Evolutionary conservation across 148 eudicot species (phyloP), one percentile per base, ranked within the genome.

Genomic region (Vaccinium darrowii): DNA sequence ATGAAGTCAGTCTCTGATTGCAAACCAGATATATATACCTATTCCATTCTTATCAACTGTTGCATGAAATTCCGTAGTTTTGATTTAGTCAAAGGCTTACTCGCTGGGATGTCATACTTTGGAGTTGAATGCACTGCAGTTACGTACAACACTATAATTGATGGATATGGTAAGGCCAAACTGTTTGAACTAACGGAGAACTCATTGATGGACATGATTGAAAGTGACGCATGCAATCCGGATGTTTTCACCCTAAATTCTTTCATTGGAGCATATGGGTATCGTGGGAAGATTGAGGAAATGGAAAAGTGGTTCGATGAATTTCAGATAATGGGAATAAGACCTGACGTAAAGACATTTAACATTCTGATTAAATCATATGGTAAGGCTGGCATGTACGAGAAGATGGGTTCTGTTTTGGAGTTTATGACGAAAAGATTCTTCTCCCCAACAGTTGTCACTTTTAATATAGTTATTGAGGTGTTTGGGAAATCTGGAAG

Each of bases 251-350:
- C 99, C 0, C 90, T 94, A 47, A 96, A 96, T 81, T 92, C 99
- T 9, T 86, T 93, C 43, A 75, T 94, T 79, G 95, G 94, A 84
- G 91, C 98, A 49, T 93, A 93, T 82, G 99, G 98, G 18, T 89
- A 89, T 58, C 83, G 73, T 77, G 91, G 98, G 53, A 80, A 86
- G 84, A 92, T 94, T 69, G 85, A 92, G 47, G 85, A 93, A 79
- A 96, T 96, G 99, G 97, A 96, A 86, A 96, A 84, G 76, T 93
- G 95, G 92, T 96, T 89, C 83, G 94, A 94, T 69, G 97, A 96
- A 82, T 96, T 94, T 90, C 97, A 90, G 88, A 57, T 89, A 60
- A 94, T 96, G 97, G 95, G 98, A 84, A 86, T 96, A 81, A 86
- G 60, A 54, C 97, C 98, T 8, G 94, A 94, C 82, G 88, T 92